Evolutionary conservation across 176 grass and related monocot species (phyloP).

Genomic region (Hordeum vulgare): MorexV3_pseudomolecules_assembly NC_058519.1:556364489-556364988

Average conservation of each 20-base stretch:
- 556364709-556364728: background rate
- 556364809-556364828: slow-evolving; percentile 58
- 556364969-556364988: slow-evolving; percentile 63
- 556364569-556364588: slow-evolving; percentile 51
- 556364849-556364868: slow-evolving; percentile 67
- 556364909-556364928: slow-evolving; percentile 41
- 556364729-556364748: background rate
- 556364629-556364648: slow-evolving; percentile 63
- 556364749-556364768: background rate
- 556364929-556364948: slow-evolving; percentile 57
- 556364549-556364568: slow-evolving; percentile 61
- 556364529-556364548: slow-evolving; percentile 49
- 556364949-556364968: slow-evolving; percentile 59
- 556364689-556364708: background rate
- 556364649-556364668: slow-evolving; percentile 70
- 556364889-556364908: slow-evolving; percentile 53
- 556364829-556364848: slow-evolving; percentile 53
- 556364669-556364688: background rate
- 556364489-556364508: slow-evolving; percentile 48
- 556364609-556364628: slow-evolving; percentile 67
- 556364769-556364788: slow-evolving; percentile 34
- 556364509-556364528: slow-evolving; percentile 47
- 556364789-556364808: slow-evolving; percentile 38
- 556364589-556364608: slow-evolving; percentile 54
- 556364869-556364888: slow-evolving; percentile 44